Evolutionary conservation across 768 basidiomycete genomes (phyloP).

Genomic region (Suillus alpinus): DNA sequence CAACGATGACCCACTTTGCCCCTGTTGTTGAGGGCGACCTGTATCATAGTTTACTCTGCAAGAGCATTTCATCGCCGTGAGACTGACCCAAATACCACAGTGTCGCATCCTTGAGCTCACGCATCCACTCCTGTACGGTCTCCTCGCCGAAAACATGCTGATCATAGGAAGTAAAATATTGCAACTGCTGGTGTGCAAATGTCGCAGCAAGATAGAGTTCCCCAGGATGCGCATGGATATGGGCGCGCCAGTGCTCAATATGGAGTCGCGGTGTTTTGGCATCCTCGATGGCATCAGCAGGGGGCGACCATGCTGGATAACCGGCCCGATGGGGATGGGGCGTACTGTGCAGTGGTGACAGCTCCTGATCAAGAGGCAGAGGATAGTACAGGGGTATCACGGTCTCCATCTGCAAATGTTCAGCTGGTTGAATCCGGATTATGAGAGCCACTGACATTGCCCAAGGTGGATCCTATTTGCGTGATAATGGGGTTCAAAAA

Average conservation of each 20-base stretch:
- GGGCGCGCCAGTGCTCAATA: constrained; percentile 15
- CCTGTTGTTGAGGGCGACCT: background rate
- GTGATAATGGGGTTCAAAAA: constrained; percentile 17
- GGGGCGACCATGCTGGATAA: background rate
- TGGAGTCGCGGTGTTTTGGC: constrained; percentile 3
- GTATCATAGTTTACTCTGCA: background rate
- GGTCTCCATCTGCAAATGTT: constrained; percentile 29
- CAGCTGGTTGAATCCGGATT: background rate
- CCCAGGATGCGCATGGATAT: constrained; percentile 41
- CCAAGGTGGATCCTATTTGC: constrained; percentile 26
- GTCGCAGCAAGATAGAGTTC: constrained; percentile 47
- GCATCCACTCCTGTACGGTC: constrained; percentile 42
- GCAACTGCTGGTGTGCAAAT: constrained; percentile 31
- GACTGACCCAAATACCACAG: constrained; percentile 22
- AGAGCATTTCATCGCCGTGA: background rate
- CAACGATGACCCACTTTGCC: background rate
- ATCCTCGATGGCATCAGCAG: background rate
- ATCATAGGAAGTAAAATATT: constrained; percentile 38
- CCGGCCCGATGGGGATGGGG: constrained; percentile 10
- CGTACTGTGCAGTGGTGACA: constrained; percentile 20
- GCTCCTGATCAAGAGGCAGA: constrained; percentile 10
- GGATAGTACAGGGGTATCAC: constrained; percentile 37
- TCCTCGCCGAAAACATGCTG: constrained; percentile 39
- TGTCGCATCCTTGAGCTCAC: constrained; percentile 35
- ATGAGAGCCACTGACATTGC: constrained; percentile 33